Base-by-base conservation (phyloP, 2,329 filamentous ascomycete genomes). In the Ophiosphaerella korrae region DNA sequence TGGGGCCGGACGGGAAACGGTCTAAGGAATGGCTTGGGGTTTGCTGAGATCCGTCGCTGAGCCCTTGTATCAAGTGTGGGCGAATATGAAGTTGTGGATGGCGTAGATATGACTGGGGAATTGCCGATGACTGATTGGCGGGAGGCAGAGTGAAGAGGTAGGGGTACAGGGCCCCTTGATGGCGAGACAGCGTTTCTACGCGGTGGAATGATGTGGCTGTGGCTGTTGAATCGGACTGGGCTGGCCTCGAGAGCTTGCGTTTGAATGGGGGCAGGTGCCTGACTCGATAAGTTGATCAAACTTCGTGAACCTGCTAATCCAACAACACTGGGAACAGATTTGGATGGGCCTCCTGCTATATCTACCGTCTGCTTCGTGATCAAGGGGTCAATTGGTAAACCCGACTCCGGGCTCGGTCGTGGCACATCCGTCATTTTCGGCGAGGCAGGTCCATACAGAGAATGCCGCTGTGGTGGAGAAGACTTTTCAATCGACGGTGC, bases 1-100 rank as follows among this genome's bases (percentile, higher is more conserved):
- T 70, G 67, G 1, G 69, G 65, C 4, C 71, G 61, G 4, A 74
- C 64, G 4, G 72, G 72, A 12, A 74, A 63, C 3, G 71, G 71
- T 24, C 68, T 66, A 16, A 74, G 52, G 38, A 71, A 72, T 12
- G 71, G 70, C 50, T 74, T 74, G 2, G 71, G 67, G 6, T 63
- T 67, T 26, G 64, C 58, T 21, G 70, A 70, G 8, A 68, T 55
- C n/a, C 71, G 66, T 23, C 59, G 64, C 24, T 58, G 52, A 11
- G 53, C 45, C 18, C 54, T 60, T 11, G 41, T 35, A 34, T 57
- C 49, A 7, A 44, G 48, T 33, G 50, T 49, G 33, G 52, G 50
- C 23, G 51, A 55, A 21, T 54, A 49, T 26, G 39, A 32, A 4
- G 44, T 48, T 12, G 51, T 41, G 16, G 45, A 41, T 13, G 52